Percentiles rank a stretch among this genome's conserved stretches.
phyloP scores from a whole-genome alignment of 2,329 filamentous ascomycete species.

The Metarhizium humberi region DNA sequence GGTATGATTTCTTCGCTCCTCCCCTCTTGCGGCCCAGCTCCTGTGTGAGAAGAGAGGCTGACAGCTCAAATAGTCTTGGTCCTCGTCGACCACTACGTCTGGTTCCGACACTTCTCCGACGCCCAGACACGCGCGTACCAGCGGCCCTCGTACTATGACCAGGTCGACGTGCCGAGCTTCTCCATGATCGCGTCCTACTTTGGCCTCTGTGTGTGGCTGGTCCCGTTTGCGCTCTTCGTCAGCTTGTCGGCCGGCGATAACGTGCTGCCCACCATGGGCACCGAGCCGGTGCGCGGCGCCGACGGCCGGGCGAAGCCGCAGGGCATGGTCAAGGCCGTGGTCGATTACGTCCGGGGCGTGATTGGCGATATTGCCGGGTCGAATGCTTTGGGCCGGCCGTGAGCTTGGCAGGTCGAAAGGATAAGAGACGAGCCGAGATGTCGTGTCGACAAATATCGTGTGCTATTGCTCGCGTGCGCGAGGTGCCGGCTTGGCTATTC shows the following conservation, averaged over 20 bases:
- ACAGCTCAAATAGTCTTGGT: conserved; percentile 53
- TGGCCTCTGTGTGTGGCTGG: conserved; percentile 90
- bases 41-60: too few relatives aligned
- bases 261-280: conserved; percentile 85
- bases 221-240: conserved; percentile 92
- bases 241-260: conserved; percentile 92
- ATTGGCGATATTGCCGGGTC: conserved; percentile 36
- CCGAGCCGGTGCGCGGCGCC: conserved; percentile 38
- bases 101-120: conserved; percentile 86
- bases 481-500: conserved; percentile 2
- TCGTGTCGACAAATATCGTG: neutral
- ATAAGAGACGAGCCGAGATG: neutral
- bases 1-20: conserved; percentile 36
- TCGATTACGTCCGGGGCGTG: conserved; percentile 45
- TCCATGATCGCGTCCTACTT: conserved; percentile 95
- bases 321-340: conserved; percentile 57
- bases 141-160: conserved; percentile 53
- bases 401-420: neutral
- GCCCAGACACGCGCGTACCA: conserved; percentile 49
- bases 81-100: conserved; percentile 83
- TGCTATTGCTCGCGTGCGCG: neutral
- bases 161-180: conserved; percentile 64
- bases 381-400: conserved; percentile 13
- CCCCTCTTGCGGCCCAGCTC: too few relatives aligned
- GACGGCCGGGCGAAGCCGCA: conserved; percentile 44